Base-by-base conservation (phyloP, 768 basidiomycete species). In the Hygrophorus pudorinus region DNA sequence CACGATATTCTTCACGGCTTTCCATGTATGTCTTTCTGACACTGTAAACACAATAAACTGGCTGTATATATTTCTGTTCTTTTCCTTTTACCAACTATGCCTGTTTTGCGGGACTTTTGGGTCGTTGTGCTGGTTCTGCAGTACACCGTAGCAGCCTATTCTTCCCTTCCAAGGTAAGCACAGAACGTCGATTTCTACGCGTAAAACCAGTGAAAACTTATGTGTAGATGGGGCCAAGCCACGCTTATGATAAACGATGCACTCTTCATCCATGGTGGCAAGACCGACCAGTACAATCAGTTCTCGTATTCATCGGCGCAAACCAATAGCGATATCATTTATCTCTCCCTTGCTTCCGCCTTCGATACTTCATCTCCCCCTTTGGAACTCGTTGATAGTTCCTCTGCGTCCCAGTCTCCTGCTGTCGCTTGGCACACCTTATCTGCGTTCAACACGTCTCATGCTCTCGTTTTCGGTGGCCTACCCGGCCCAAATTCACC, bases 141-240 rank as follows among this genome's bases (percentile, higher is more conserved):
- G 35, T 20, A 36, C 14, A 20, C 6, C n/a, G 8, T 40, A 7
- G 18, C 44, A 24, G 41, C 42, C 24, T 51, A 51, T 33, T 39
- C 46, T 20, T 20, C 46, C 36, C 31, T 40, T 36, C 49, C 49
- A 11, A 46, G 49, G 49, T 51, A 13, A 28, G 49, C 42, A 32
- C 12, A 7, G 12, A 11, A 18, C 30, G 33, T 14, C 6, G 5
- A 18, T 39, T 21, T 39, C 18, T 21, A 3, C n/a, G 13, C 24
- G n/a, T 45, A 48, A 18, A 28, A 30, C 21, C 35, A 9, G 34
- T 38, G 24, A 32, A 30, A 39, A 49, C 41, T 42, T 44, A 42
- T 24, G 24, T 24, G 24, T 48, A 92, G 91, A 68, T 94, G 91
- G 91, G 91, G 81, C 21, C 87, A 89, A 50, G 84, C 85, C 4